Percentiles rank a stretch among this genome's conserved stretches.
Conservation (phyloP, 495 filamentous ascomycete genomes). For the Xylaria telfairii region DNA sequence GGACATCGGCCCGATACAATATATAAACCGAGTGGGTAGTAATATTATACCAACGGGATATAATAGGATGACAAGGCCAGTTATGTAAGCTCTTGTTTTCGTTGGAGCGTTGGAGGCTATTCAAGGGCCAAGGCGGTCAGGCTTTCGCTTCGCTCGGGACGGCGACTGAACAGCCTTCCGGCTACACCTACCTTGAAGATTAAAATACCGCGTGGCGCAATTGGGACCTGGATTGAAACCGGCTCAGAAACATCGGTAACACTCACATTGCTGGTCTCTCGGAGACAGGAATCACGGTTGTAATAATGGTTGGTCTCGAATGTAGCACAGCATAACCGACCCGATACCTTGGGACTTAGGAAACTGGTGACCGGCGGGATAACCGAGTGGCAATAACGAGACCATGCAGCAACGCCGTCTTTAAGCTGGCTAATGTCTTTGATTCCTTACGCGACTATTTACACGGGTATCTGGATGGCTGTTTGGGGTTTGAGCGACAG, state of each 20-base stretch:
- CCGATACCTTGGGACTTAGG: neutral
- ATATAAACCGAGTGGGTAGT: neutral
- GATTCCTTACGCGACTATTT: neutral
- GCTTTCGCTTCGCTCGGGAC: neutral
- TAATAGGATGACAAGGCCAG: neutral
- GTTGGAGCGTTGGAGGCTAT: neutral
- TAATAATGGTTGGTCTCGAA: neutral
- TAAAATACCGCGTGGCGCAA: neutral
- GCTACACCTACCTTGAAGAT: neutral
- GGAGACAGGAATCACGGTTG: neutral
- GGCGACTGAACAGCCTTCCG: neutral
- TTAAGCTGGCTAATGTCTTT: neutral
- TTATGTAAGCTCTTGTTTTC: neutral
- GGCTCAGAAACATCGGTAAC: neutral
- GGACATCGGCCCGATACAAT: constrained; percentile 5
- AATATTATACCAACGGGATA: neutral
- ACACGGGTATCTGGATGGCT: neutral
- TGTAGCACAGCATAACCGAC: constrained; percentile 9
- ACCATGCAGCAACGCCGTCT: neutral
- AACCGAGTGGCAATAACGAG: neutral
- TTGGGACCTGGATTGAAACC: neutral
- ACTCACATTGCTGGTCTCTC: neutral
- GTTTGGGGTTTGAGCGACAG: neutral
- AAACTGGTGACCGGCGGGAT: neutral
- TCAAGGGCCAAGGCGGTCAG: too few species aligned